A percentile compares a stretch with the other conserved stretches of the same genome.
These are phyloP conservation scores for Halophytophthora batemanensis DNA, from an alignment of 352 stramenopile genomes.

Conservation along the genomic window DNA sequence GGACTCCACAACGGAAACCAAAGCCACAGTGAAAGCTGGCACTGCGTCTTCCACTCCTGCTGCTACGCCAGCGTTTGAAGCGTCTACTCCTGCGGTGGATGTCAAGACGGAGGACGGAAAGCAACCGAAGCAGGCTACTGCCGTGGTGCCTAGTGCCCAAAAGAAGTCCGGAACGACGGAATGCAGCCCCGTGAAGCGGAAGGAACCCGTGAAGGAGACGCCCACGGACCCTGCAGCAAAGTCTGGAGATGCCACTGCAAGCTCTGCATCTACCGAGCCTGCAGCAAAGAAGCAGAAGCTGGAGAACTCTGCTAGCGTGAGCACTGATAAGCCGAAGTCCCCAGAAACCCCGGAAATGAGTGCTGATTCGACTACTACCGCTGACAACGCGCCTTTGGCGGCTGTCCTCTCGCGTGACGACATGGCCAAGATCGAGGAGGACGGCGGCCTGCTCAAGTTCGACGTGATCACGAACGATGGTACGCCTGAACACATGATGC, in stretches of 20 bases:
- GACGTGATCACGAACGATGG: constrained; percentile 92
- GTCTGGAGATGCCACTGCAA: too few species aligned
- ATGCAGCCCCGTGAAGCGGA: too few species aligned
- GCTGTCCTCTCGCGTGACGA: constrained; percentile 81
- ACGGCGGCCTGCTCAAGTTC: constrained; percentile 76
- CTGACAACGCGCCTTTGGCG: constrained; percentile 20
- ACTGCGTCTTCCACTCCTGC: too few species aligned
- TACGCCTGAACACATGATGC: constrained; percentile 80
- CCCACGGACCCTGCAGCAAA: neutral
- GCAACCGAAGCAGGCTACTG: too few species aligned
- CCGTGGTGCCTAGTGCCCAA: too few species aligned
- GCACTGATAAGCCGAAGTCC: constrained; percentile 7
- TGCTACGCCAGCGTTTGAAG: too few species aligned
- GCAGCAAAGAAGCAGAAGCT: constrained; percentile 44
- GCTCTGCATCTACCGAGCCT: constrained; percentile 3
- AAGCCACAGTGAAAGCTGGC: too few species aligned
- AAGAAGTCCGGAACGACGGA: too few species aligned
- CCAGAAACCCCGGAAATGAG: constrained; percentile 1
- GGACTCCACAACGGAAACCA: too few species aligned
- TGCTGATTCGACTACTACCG: neutral
- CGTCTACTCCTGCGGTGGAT: too few species aligned
- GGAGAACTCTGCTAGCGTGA: constrained; percentile 4
- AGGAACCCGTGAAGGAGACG: too few species aligned
- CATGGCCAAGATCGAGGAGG: constrained; percentile 87
- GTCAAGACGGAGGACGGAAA: too few species aligned